Evolutionary conservation across 1,284 basidiomycete genomes (phyloP).

Genomic region (Amylostereum areolatum): DNA sequence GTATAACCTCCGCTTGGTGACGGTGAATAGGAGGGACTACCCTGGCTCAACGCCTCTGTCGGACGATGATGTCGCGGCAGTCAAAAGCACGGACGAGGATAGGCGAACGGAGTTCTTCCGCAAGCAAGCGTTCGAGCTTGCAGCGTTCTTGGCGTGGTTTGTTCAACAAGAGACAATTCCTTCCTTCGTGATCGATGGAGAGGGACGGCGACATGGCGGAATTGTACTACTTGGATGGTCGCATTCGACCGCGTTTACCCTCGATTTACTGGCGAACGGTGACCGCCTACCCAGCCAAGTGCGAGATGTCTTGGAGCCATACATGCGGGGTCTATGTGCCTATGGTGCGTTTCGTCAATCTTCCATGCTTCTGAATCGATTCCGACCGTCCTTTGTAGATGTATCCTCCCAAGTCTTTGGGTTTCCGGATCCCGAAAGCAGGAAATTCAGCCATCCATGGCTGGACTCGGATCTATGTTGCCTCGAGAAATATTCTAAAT

Average conservation of each 20-base stretch:
- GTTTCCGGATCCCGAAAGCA: background rate
- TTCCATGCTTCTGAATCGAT: too few relatives aligned
- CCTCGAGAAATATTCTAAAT: too few relatives aligned
- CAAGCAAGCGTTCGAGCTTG: background rate
- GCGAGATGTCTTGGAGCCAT: background rate
- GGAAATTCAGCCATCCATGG: too few relatives aligned
- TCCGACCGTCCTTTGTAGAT: too few relatives aligned
- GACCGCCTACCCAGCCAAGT: background rate
- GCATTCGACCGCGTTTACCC: background rate
- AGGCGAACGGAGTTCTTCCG: background rate
- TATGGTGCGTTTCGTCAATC: background rate
- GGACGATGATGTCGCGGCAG: background rate
- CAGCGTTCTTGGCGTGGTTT: slow-evolving; percentile 1
- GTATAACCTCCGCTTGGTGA: background rate
- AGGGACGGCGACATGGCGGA: background rate
- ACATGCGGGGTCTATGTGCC: background rate
- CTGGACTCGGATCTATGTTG: too few relatives aligned
- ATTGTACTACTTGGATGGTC: background rate
- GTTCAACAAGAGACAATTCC: background rate
- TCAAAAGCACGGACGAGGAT: background rate
- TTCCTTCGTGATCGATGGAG: background rate
- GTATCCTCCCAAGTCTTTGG: too few relatives aligned
- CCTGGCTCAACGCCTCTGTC: background rate
- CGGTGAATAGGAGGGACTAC: background rate
- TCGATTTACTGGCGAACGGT: background rate